Evolutionary conservation across 768 basidiomycete genomes (phyloP), one percentile per base, ranked within the genome.

Genomic region (Phaffia australis): DNA sequence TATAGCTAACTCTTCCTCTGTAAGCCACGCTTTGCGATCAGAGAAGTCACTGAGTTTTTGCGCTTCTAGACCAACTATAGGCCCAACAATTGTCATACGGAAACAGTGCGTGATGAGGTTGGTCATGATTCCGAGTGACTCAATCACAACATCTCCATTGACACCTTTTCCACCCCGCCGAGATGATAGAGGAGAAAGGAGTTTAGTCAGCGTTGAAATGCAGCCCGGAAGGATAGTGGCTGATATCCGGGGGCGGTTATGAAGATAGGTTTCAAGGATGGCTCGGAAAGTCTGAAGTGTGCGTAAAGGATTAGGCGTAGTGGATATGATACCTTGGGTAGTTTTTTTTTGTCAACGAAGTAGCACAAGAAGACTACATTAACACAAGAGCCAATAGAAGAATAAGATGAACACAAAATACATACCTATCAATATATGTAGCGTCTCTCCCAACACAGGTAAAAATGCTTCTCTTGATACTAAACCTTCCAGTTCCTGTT

Each of bases 171-270:
- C 73, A 50, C 73, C 72, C 18, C 75, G 56, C 2, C 49, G 32
- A 16, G 65, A 71, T 0, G 70, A 66, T 18, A 66, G 64, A 0
- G 83, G 86, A 1, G 87, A 79, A 6, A 86, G 81, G 18, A 89
- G 75, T 72, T 85, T 89, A 32, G 82, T 82, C 83, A 87, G 86
- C 21, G 81, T 76, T 71, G 89, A 92, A 68, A 89, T 81, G 42
- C 87, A 81, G 1, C 93, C 93, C 0, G 93, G 93, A 32, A 97
- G 78, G 30, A 97, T 79, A 35, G 73, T 71, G 1, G 76, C 77
- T 3, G 76, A 68, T 11, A 77, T 72, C n/a, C 57, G 63, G 4
- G 82, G 79, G 3, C 59, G 23, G 1, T 27, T 30, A 23, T 30
- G 15, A 32, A 56, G 54, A 35, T 67, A 63, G 25, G 60, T 56